A percentile compares a stretch with the other conserved stretches of the same genome.
These are phyloP conservation scores for Coniochaeta sp. DNA, from an alignment of 2,329 filamentous ascomycete genomes.

Conservation along the genomic window DNA sequence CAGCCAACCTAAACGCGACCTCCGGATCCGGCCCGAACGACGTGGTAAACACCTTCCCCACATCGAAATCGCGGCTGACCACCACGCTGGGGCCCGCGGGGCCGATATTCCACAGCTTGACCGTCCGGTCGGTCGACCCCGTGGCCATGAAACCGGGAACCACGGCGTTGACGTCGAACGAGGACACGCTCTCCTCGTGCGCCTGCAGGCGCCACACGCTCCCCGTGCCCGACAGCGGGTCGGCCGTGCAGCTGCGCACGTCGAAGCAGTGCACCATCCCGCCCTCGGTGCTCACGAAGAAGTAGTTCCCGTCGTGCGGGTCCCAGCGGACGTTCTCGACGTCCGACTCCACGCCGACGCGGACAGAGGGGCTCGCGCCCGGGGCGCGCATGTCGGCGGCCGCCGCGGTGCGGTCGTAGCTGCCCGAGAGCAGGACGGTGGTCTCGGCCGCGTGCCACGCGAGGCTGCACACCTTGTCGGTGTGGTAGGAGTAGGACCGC, in stretches of 20 bases:
- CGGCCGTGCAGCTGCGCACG: constrained; percentile 65
- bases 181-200: constrained; percentile 84
- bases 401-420: constrained; percentile 89
- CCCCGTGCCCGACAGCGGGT: constrained; percentile 63
- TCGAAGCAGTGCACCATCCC: constrained; percentile 93
- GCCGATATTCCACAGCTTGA: constrained; percentile 94
- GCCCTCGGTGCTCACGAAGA: constrained; percentile 90
- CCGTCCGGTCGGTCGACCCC: constrained; percentile 86
- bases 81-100: constrained; percentile 80
- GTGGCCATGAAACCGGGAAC: constrained; percentile 93
- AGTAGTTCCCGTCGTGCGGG: constrained; percentile 84
- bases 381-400: constrained; percentile 96
- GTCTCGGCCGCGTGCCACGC: constrained; percentile 87
- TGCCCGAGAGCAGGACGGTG: constrained; percentile 84
- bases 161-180: constrained; percentile 83
- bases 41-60: constrained; percentile 90
- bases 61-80: constrained; percentile 81
- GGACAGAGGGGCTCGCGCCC: constrained; percentile 62
- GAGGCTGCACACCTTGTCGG: constrained; percentile 94
- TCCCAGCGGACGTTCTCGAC: constrained; percentile 93
- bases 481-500: constrained; percentile 93
- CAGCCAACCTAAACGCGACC: constrained; percentile 85
- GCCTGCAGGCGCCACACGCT: constrained; percentile 92
- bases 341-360: constrained; percentile 93
- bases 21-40: constrained; percentile 84